Evolutionary conservation across 192 early-diverging fungal species (phyloP).

Genomic region (Linderina pennispora): DNA sequence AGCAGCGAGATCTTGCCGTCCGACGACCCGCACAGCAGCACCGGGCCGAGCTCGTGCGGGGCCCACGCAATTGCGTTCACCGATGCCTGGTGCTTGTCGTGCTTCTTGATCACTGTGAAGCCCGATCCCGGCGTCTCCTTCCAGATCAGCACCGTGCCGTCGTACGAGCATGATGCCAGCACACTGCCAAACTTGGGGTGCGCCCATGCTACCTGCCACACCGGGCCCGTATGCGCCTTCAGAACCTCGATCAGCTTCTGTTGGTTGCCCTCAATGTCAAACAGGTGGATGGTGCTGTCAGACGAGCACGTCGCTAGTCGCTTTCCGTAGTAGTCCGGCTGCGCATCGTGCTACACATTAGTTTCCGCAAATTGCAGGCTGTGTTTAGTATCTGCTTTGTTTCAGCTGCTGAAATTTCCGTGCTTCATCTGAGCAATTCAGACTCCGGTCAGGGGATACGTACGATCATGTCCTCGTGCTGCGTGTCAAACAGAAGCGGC

Average conservation of each 20-base stretch:
- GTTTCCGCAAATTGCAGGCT: no score
- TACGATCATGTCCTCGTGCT: slow-evolving; percentile 50
- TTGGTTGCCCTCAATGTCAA: slow-evolving; percentile 68
- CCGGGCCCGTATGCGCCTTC: slow-evolving; percentile 88
- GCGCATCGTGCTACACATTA: slow-evolving; percentile 60
- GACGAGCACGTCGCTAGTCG: slow-evolving; percentile 96
- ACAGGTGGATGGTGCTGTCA: slow-evolving; percentile 89
- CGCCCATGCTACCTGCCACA: slow-evolving; percentile 99
- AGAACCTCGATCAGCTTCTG: slow-evolving; percentile 40
- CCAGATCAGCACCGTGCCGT: slow-evolving; percentile 94
- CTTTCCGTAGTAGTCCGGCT: slow-evolving; percentile 80
- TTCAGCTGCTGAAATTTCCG: no score
- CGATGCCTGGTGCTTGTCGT: slow-evolving; percentile 82
- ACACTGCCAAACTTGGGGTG: slow-evolving; percentile 97
- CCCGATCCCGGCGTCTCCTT: slow-evolving; percentile 71
- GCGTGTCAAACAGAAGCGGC: slow-evolving; percentile 47
- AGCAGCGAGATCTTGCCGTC: slow-evolving; percentile 91
- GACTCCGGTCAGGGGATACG: no score
- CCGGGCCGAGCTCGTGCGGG: slow-evolving; percentile 92
- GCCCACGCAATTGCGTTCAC: slow-evolving; percentile 98
- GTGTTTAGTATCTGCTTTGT: no score
- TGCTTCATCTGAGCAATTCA: no score
- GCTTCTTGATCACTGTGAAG: slow-evolving; percentile 63
- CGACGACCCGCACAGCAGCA: slow-evolving; percentile 88
- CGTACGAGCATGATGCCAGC: slow-evolving; percentile 94